Conservation (phyloP, 1,139 yeast species). For the Entelexis paramagnoliae region DNA sequence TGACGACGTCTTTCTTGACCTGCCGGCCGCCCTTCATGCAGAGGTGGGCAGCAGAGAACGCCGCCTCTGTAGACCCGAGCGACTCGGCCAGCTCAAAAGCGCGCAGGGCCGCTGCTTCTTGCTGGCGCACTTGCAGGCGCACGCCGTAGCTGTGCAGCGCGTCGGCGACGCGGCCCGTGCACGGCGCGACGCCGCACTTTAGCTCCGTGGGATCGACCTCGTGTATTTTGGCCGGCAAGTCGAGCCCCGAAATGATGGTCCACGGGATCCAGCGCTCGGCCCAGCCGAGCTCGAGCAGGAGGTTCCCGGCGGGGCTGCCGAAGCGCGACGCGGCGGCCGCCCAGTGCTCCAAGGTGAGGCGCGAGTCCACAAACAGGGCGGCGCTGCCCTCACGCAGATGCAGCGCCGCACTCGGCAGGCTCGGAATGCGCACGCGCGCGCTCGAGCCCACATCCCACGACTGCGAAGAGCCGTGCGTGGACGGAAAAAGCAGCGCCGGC, state of each 20-base stretch:
- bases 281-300: conserved; percentile 13
- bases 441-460: conserved; percentile 18
- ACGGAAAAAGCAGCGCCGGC: too few relatives aligned
- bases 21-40: conserved; percentile 52
- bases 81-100: conserved; percentile 58
- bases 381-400: background rate
- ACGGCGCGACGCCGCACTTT: background rate
- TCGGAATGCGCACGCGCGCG: conserved; percentile 1
- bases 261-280: conserved; percentile 14
- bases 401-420: background rate
- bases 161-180: conserved; percentile 5
- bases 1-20: conserved; percentile 47
- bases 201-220: background rate
- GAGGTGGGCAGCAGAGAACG: conserved; percentile 60
- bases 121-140: conserved; percentile 26
- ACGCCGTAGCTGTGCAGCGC: conserved; percentile 11
- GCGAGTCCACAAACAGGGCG: background rate
- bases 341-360: conserved; percentile 13
- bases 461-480: conserved; percentile 14
- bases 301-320: conserved; percentile 4
- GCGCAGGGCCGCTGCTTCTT: conserved; percentile 50
- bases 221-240: background rate
- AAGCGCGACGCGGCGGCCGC: conserved; percentile 8
- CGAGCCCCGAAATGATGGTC: background rate
- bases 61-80: conserved; percentile 59